A percentile compares a stretch with the other conserved stretches of the same genome.
Evolutionary conservation across 371 early-diverging fungal species (phyloP).

Genomic region (Apophysomyces elegans): DNA sequence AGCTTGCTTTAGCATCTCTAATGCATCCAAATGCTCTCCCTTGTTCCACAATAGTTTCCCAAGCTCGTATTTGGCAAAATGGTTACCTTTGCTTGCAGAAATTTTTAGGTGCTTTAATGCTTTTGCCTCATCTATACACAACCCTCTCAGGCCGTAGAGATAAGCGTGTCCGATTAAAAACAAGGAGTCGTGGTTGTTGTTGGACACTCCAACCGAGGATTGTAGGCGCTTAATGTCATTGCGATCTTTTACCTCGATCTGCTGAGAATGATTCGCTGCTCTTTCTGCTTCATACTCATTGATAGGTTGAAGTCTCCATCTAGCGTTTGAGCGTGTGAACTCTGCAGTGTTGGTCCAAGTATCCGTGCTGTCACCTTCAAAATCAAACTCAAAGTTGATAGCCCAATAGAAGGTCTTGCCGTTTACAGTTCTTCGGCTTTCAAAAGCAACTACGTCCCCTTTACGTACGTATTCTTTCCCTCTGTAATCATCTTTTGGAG

Average conservation of each 20-base stretch:
- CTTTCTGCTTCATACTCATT: background rate
- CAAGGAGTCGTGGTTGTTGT: background rate
- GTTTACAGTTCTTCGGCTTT: background rate
- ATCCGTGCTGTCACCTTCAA: background rate
- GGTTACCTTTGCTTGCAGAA: background rate
- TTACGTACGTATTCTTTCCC: background rate
- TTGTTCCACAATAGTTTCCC: background rate
- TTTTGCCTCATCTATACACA: background rate
- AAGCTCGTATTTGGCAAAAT: background rate
- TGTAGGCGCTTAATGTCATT: background rate
- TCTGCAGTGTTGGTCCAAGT: background rate
- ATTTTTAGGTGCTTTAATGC: background rate
- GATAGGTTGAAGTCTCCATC: background rate
- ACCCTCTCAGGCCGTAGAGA: background rate
- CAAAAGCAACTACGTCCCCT: background rate
- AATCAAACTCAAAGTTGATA: background rate
- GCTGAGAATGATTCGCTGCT: background rate
- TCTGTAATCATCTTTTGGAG: background rate
- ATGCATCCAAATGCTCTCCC: background rate
- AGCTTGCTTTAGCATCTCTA: background rate
- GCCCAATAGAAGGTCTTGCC: background rate
- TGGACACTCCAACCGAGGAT: background rate
- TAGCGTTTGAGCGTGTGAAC: background rate
- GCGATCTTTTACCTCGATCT: background rate
- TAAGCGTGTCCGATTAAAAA: constrained; percentile 1